Evolutionary conservation across 306 rosid genomes (phyloP).

Genomic region (Cercis canadensis): DNA sequence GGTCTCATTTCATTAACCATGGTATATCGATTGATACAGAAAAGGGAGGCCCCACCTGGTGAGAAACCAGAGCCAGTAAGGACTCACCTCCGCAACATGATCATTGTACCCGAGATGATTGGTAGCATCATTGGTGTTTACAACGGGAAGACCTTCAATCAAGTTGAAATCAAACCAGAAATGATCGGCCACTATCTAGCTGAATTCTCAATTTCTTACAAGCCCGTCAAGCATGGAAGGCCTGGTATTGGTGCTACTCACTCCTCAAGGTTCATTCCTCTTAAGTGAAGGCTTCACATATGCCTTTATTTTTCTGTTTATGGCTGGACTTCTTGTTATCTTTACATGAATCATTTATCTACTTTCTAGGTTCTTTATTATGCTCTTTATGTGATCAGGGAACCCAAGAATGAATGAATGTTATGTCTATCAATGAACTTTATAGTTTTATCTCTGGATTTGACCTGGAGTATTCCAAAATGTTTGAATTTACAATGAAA

Average conservation of each 20-base stretch:
- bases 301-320: not conserved
- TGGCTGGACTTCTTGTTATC: not conserved
- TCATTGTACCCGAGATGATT: slow-evolving; percentile 59
- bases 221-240: slow-evolving; percentile 50
- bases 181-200: slow-evolving; percentile 56
- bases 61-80: slow-evolving; percentile 49
- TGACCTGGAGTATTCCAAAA: not conserved
- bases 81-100: slow-evolving; percentile 51
- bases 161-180: slow-evolving; percentile 62
- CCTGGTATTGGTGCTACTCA: slow-evolving; percentile 55
- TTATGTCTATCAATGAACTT: not conserved
- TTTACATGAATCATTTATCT: not conserved
- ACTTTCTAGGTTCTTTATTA: not conserved
- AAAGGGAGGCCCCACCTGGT: slow-evolving; percentile 46
- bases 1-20: not conserved
- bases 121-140: slow-evolving; percentile 53
- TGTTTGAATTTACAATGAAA: not conserved
- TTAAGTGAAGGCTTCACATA: slow-evolving; percentile 29
- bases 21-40: slow-evolving; percentile 29
- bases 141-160: slow-evolving; percentile 59
- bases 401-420: not conserved
- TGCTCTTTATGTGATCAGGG: not conserved
- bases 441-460: not conserved
- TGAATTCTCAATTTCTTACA: slow-evolving; percentile 46
- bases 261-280: slow-evolving; percentile 49